Base-by-base conservation (phyloP, 441 rosid genomes). In the Erodium trifolium region DNA sequence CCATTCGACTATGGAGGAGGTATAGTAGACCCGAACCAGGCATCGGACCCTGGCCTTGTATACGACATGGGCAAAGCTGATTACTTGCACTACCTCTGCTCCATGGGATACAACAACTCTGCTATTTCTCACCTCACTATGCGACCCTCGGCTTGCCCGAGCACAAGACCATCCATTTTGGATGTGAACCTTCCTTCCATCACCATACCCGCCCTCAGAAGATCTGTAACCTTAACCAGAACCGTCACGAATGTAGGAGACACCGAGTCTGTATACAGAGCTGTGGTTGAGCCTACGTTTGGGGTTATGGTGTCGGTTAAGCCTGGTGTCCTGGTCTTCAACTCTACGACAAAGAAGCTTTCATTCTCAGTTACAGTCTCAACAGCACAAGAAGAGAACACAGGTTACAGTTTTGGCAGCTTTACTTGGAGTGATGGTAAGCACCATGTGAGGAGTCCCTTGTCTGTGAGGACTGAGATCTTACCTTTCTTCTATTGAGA, bases 1-100 rank as follows among this genome's bases (percentile, higher is more conserved):
- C 85, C 88, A n/a, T 85, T 85, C 35, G 86, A 85, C 67, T 75
- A 63, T 3, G 86, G 88, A 41, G 84, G 82, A 53, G 86, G 86
- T 17, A 77, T 82, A 3, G 78, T 76, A 9, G 72, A 79, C 65
- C 72, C 79, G 0, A 80, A 77, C 31, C 72, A 19, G 23, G 87
- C 84, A 19, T 77, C 68, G 63, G 77, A 75, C 17, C 87, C 85
- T 1, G 85, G 89, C 31, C 79, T 85, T 1, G 73, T 81, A n/a
- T 85, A 83, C 41, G 84, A 83, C 74, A 78, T 78, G 81, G 74
- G 66, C 71, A 45, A 69, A 16, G 39, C 76, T 1, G 86, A 85
- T 39, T 79, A 79, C 72, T 65, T 78, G 10, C 60, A 75, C 67
- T 79, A 70, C 71, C 82, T 85, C 4, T 85, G 86, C 67, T 60